phyloP scores from a whole-genome alignment of 2,329 filamentous ascomycete species.

The Ophiostoma populinum region DNA sequence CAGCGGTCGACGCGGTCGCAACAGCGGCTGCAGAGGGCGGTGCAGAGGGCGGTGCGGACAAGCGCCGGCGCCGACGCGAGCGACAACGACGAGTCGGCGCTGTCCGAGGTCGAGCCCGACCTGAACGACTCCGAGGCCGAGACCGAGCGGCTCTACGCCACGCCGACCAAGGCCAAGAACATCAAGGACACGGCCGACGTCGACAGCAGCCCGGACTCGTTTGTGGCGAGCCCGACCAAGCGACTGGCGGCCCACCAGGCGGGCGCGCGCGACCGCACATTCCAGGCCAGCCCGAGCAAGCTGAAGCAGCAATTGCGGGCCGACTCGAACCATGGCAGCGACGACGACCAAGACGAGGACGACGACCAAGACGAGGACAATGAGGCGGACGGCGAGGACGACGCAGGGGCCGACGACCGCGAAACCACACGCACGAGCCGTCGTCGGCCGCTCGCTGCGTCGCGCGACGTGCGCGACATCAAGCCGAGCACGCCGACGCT shows the following conservation, averaged over 20 bases:
- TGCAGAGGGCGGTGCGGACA: constrained; percentile 6
- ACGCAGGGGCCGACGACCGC: constrained; percentile 7
- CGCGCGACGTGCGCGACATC: too few species aligned
- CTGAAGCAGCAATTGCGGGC: constrained; percentile 37
- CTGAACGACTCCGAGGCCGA: constrained; percentile 67
- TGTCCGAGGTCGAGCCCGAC: constrained; percentile 33
- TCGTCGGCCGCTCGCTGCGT: constrained; percentile 15
- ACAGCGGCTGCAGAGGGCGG: background rate
- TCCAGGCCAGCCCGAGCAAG: constrained; percentile 51
- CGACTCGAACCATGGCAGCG: constrained; percentile 21
- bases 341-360: constrained; percentile 17
- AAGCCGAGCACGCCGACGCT: constrained; percentile 10
- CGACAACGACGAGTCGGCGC: constrained; percentile 23
- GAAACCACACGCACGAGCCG: constrained; percentile 4
- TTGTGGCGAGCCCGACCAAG: constrained; percentile 28
- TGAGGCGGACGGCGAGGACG: constrained; percentile 17
- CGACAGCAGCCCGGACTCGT: constrained; percentile 32
- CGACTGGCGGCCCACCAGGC: constrained; percentile 3
- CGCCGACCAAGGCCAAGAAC: constrained; percentile 44
- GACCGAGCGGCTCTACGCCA: constrained; percentile 81
- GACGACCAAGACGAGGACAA: constrained; percentile 16
- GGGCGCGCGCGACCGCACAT: constrained; percentile 8
- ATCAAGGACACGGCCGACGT: constrained; percentile 12
- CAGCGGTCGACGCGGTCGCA: background rate
- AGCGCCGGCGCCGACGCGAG: constrained; percentile 8